Evolutionary conservation across 78 protist species (phyloP).

Genomic region (Mantamonas sphyraenae): DNA sequence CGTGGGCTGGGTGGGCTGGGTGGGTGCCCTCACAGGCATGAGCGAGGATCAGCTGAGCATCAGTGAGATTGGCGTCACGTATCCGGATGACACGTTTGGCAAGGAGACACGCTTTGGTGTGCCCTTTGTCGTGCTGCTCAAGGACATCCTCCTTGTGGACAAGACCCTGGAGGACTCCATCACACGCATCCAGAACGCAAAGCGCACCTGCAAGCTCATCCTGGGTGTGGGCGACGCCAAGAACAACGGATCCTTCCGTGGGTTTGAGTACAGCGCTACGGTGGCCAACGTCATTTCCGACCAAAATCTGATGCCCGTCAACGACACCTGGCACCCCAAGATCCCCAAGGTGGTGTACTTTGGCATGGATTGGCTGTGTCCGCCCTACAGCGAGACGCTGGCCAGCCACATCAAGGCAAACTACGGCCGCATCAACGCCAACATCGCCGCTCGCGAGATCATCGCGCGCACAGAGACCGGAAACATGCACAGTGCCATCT

Average conservation of each 20-base stretch:
- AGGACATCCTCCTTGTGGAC: constrained; percentile 14
- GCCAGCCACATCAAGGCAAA: background rate
- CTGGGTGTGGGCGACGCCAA: constrained; percentile 41
- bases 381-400: background rate
- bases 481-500: constrained; percentile 19
- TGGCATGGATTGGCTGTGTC: constrained; percentile 45
- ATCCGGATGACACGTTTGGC: constrained; percentile 21
- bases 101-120: constrained; percentile 18
- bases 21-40: constrained; percentile 21
- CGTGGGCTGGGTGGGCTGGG: constrained; percentile 23
- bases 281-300: constrained; percentile 10
- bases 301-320: constrained; percentile 5
- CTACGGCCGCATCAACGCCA: constrained; percentile 16
- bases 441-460: constrained; percentile 9
- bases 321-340: constrained; percentile 32
- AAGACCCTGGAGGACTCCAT: background rate
- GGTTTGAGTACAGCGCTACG: constrained; percentile 3
- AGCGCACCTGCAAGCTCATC: constrained; percentile 29
- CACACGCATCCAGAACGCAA: constrained; percentile 5
- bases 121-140: constrained; percentile 16
- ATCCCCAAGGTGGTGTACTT: constrained; percentile 18
- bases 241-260: background rate
- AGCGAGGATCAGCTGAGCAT: background rate
- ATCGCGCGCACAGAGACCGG: constrained; percentile 11
- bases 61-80: constrained; percentile 27